Base-by-base conservation (phyloP, 2,329 filamentous ascomycete genomes). In the Davidsoniella neocaledoniae region DNA sequence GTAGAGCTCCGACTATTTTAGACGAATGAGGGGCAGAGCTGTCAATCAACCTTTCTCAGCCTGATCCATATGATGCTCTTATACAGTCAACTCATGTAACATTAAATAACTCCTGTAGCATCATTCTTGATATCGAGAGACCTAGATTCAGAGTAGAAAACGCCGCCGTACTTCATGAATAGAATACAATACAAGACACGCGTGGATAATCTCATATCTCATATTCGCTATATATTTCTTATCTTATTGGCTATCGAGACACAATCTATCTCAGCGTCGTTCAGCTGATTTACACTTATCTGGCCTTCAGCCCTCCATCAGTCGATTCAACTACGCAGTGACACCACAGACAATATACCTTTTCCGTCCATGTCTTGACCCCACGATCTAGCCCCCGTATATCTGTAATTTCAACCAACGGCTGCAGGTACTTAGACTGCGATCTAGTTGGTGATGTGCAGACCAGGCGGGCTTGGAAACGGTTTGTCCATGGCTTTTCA, bases 351-450 rank as follows among this genome's bases (percentile, higher is more conserved):
- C 74, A 78, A 44, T 64, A 60, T 29, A 71, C 59, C 3, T 66
- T 65, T 57, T 77, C 72, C 9, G 64, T 68, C 74, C 74, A 78
- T 8, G 61, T 63, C 59, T 71, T 74, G 29, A 69, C 67, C 2
- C 72, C 72, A 8, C 67, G 71, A 2, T 59, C 58, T 5, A 76
- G 61, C 8, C 64, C 63, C 43, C 74, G 66, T 43, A 76, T 60
- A 55, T 77, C 74, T 23, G 60, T 66, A 46, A 77, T 68, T 54
- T 74, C 69, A 46, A 76, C 66, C 19, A 66, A 59, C 0, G 72
- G 69, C 16, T 71, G 69, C 19, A 42, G n/a, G 21, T 33, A 33
- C 29, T 33, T 33, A 4, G 12, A 12, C 29, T 33, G 29, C 29
- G 9, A 33, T 12, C 29, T 33, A 12, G 8, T 33, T 12, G 29